Evolutionary conservation across 805 yeast genomes (phyloP), one percentile per base, ranked within the genome.

Genomic region (Monosporozyma solicola): DNA sequence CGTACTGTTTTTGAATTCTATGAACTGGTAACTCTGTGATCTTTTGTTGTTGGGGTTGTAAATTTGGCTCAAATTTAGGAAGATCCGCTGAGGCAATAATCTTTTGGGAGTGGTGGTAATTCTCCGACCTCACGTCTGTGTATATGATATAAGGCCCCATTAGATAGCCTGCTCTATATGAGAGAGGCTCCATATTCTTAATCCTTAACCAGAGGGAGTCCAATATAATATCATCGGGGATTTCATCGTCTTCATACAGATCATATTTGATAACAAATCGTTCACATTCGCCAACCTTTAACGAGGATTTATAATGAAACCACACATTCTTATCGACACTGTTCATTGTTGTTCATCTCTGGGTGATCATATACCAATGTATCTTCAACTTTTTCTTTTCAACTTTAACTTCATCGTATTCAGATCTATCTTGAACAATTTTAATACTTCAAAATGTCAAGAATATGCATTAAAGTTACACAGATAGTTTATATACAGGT

Each of bases 71-170:
- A 63, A 77, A 87, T 29, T 71, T 71, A 0, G 95, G 95, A 59
- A 84, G 90, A 62, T 87, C 91, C 0, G 87, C 88, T 2, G 91
- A 82, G 13, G 85, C 75, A 60, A 83, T 83, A 22, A 76, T 75
- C 20, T 68, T 59, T 52, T 75, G 69, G 3, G 76, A 68, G 54
- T 77, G 81, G 48, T 78, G 74, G 60, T 77, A 87, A 7, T 79
- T 83, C 2, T 65, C 74, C 0, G 82, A 70, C 50, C 81, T 69
- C 35, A 87, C 79, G 66, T 87, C 95, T 41, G 80, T 85, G 62
- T 87, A 87, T 1, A 87, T 60, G n/a, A 82, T 74, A 59, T 78
- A 86, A 0, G 95, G 95, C 0, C 92, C 95, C 53, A 86, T 79
- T 16, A 87, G 65, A 58, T 80, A 83, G 0, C 89, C 91, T 0